phyloP scores from a whole-genome alignment of 768 basidiomycete species.

The Lentinula boryana region DNA sequence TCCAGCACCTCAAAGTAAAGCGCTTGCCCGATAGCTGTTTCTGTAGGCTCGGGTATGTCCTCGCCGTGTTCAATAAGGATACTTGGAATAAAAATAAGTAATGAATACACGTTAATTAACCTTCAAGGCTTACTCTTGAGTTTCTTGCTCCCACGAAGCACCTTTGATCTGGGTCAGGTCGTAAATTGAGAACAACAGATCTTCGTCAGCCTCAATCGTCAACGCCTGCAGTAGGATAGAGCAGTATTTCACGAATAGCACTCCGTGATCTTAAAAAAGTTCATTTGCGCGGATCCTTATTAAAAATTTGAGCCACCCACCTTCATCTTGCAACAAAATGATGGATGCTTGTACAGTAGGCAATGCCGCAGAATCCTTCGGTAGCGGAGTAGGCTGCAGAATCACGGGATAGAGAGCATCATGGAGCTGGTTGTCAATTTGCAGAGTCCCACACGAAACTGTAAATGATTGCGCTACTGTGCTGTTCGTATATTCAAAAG shows the following conservation, averaged over 20 bases:
- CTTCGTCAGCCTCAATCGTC: constrained; percentile 96
- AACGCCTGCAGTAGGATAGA: constrained; percentile 90
- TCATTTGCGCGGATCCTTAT: not conserved
- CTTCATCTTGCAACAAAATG: constrained; percentile 90
- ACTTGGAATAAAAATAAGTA: constrained; percentile 28
- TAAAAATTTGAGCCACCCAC: constrained; percentile 31
- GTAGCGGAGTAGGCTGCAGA: constrained; percentile 86
- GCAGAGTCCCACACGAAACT: constrained; percentile 78
- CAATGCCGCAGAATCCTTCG: constrained; percentile 71
- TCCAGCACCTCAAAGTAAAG: constrained; percentile 95
- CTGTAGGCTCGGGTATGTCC: constrained; percentile 65
- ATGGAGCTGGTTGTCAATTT: constrained; percentile 97
- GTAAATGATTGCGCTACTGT: constrained; percentile 74
- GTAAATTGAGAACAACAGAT: constrained; percentile 86
- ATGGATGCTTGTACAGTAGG: constrained; percentile 88
- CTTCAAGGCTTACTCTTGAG: constrained; percentile 56
- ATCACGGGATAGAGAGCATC: constrained; percentile 94
- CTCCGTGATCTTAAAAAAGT: constrained; percentile 75
- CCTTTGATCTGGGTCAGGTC: constrained; percentile 90
- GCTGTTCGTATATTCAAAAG: constrained; percentile 82
- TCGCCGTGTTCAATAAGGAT: constrained; percentile 67
- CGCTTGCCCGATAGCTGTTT: constrained; percentile 63
- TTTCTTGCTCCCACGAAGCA: constrained; percentile 79
- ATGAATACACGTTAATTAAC: not conserved
- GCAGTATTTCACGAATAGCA: constrained; percentile 96